phyloP scores from a whole-genome alignment of 305 asterid genomes.

The Solanum aculeatissimum region DNA sequence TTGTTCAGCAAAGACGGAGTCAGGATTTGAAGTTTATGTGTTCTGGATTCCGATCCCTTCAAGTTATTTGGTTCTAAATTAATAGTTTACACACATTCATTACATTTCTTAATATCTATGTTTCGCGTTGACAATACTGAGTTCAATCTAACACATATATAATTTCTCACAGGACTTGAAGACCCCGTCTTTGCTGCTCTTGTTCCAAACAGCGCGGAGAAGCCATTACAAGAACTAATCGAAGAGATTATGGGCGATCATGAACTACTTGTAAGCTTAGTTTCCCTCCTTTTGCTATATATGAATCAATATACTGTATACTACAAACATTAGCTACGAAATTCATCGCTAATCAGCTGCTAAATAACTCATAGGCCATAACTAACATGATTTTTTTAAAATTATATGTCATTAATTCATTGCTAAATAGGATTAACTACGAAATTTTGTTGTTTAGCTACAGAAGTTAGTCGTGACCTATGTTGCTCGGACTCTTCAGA shows the following conservation, averaged over 20 bases:
- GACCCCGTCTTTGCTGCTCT: conserved; percentile 72
- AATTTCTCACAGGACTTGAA: conserved; percentile 34
- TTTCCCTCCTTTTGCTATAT: not conserved
- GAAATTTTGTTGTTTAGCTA: not conserved
- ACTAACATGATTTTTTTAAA: not conserved
- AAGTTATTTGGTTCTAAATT: not conserved
- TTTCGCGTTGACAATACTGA: not conserved
- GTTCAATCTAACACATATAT: not conserved
- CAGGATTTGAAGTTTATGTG: not conserved
- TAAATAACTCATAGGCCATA: not conserved
- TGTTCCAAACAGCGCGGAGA: conserved; percentile 72
- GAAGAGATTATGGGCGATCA: conserved; percentile 90
- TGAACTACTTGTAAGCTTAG: conserved; percentile 52
- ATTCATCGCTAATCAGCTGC: not conserved
- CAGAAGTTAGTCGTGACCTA: not conserved
- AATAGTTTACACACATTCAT: not conserved
- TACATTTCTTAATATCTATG: not conserved
- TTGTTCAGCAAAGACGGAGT: not conserved
- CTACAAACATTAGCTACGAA: not conserved
- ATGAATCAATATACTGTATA: not conserved
- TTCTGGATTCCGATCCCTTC: not conserved
- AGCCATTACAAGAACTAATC: conserved; percentile 57
- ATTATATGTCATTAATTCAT: not conserved
- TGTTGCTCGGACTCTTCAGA: no score
- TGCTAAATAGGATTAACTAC: not conserved